Evolutionary conservation across 768 basidiomycete species (phyloP).

Genomic region (Tylopilus intermedius): DNA sequence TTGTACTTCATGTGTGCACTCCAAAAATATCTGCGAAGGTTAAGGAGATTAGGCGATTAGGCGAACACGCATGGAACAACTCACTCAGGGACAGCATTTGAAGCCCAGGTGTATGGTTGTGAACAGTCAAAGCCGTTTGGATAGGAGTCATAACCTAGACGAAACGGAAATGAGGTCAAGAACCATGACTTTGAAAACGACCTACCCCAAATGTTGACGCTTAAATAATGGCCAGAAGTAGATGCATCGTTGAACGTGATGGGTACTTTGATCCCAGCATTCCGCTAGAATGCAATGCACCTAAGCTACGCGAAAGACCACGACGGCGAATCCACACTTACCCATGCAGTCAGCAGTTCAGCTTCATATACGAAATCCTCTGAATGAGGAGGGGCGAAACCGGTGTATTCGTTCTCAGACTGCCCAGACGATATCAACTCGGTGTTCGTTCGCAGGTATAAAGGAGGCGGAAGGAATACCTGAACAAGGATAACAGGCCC

Average conservation of each 20-base stretch:
- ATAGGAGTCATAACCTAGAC: conserved; percentile 30
- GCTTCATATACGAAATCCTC: conserved; percentile 42
- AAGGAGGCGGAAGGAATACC: conserved; percentile 23
- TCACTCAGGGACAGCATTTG: conserved; percentile 40
- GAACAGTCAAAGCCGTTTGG: conserved; percentile 54
- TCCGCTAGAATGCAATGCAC: conserved; percentile 27
- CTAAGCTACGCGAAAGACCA: not conserved
- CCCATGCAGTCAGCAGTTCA: conserved; percentile 31
- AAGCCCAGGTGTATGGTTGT: conserved; percentile 40
- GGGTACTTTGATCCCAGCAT: conserved; percentile 43
- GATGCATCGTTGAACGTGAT: conserved; percentile 45
- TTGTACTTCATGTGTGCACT: conserved; percentile 32
- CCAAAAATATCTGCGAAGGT: conserved; percentile 31
- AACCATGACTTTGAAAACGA: not conserved
- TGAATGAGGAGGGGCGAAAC: conserved; percentile 31
- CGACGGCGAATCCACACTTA: not conserved
- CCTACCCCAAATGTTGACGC: conserved; percentile 46
- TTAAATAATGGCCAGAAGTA: conserved; percentile 42
- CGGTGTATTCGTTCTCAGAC: conserved; percentile 54
- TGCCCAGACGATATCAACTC: conserved; percentile 15
- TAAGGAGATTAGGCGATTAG: not conserved
- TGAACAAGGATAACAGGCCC: conserved; percentile 47
- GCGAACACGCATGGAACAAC: not conserved
- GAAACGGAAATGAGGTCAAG: not conserved
- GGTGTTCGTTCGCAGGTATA: conserved; percentile 15